Conservation (phyloP, 1,139 yeast species). For the Groenewaldozyma sp. region DNA sequence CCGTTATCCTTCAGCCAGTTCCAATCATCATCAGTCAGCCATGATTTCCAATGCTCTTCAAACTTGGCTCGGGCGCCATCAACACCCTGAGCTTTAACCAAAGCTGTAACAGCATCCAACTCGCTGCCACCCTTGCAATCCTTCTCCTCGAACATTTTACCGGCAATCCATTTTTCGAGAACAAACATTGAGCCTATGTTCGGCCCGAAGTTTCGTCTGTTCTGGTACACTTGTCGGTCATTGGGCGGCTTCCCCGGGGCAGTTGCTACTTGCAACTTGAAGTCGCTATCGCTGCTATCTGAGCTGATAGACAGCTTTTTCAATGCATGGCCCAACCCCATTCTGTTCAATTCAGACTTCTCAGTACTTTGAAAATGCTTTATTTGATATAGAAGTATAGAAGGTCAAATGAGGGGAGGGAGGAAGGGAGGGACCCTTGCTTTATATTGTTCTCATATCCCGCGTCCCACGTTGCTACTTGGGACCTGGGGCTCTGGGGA, state of each 20-base stretch:
- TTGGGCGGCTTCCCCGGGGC: slow-evolving; percentile 8
- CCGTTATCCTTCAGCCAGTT: slow-evolving; percentile 55
- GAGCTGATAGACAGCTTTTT: slow-evolving; percentile 5
- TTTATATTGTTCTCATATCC: too few species aligned
- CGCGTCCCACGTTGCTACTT: too few species aligned
- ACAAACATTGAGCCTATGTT: slow-evolving; percentile 80
- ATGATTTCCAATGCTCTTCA: slow-evolving; percentile 64
- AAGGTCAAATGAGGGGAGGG: too few species aligned
- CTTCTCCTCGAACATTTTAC: slow-evolving; percentile 37
- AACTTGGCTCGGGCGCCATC: slow-evolving; percentile 48
- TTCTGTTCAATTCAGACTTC: background rate
- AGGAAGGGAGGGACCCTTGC: too few species aligned
- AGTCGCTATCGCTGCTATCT: slow-evolving; percentile 17
- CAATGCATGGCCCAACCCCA: slow-evolving; percentile 6
- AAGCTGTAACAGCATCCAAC: slow-evolving; percentile 55
- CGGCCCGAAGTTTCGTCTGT: slow-evolving; percentile 71
- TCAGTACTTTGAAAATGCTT: too few species aligned
- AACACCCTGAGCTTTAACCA: slow-evolving; percentile 40
- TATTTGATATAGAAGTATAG: too few species aligned
- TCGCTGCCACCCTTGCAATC: slow-evolving; percentile 51
- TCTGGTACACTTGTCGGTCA: slow-evolving; percentile 49
- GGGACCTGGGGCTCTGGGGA: too few species aligned
- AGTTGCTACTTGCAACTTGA: slow-evolving; percentile 25
- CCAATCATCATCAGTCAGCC: slow-evolving; percentile 68
- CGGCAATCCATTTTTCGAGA: slow-evolving; percentile 51